Evolutionary conservation across 176 grass and related monocot genomes (phyloP).

Genomic region (Puccinellia tenuiflora): DNA sequence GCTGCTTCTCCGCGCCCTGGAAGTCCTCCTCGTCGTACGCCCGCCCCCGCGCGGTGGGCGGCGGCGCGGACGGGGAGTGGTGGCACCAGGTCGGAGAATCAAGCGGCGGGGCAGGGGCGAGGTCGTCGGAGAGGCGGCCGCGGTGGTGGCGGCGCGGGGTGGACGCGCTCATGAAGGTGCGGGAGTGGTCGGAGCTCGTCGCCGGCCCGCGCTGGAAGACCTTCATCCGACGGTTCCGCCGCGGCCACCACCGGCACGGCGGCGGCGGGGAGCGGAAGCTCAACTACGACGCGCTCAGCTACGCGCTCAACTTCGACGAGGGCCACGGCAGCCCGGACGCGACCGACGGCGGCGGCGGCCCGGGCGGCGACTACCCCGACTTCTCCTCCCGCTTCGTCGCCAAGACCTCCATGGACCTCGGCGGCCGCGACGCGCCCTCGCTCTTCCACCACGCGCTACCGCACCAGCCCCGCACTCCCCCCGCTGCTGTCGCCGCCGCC

Average conservation of each 20-base stretch:
- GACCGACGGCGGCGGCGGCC: background rate
- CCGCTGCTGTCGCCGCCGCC: background rate
- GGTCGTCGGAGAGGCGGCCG: background rate
- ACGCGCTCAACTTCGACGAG: slow-evolving; percentile 98
- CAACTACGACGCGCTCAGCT: slow-evolving; percentile 82
- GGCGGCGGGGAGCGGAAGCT: slow-evolving; percentile 24
- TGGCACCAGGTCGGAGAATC: slow-evolving; percentile 31
- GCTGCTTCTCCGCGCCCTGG: slow-evolving; percentile 66
- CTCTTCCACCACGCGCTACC: slow-evolving; percentile 23
- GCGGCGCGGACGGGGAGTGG: slow-evolving; percentile 27
- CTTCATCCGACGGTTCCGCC: slow-evolving; percentile 80
- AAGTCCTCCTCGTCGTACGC: slow-evolving; percentile 26
- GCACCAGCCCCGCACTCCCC: slow-evolving; percentile 3
- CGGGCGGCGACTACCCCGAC: slow-evolving; percentile 36
- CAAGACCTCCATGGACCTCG: slow-evolving; percentile 59
- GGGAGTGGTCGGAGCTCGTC: slow-evolving; percentile 96
- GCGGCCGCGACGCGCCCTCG: slow-evolving; percentile 44
- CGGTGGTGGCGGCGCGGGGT: slow-evolving; percentile 67
- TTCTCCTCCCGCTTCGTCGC: slow-evolving; percentile 63
- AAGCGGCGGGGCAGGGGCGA: background rate
- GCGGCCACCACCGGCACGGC: background rate
- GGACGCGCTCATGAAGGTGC: slow-evolving; percentile 63
- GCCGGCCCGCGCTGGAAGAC: slow-evolving; percentile 96
- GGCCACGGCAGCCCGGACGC: slow-evolving; percentile 55
- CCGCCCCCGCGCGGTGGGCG: background rate